These are phyloP conservation scores for Botryobasidium botryosum DNA, from an alignment of 768 basidiomycete genomes.

Conservation along the genomic window DNA sequence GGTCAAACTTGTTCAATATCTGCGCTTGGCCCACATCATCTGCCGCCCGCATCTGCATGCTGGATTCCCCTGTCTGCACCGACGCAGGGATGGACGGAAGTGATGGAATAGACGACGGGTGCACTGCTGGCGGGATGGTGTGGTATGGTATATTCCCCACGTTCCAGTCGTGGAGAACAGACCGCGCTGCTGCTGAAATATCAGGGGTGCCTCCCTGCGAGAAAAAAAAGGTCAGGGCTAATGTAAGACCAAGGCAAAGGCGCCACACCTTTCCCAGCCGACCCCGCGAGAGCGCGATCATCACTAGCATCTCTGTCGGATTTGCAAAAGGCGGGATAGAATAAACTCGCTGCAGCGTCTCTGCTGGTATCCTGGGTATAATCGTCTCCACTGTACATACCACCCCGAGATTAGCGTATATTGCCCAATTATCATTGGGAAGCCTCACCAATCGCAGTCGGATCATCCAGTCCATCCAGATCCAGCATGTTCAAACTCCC, in stretches of 20 bases:
- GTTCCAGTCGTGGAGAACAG: constrained; percentile 85
- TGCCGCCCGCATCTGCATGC: constrained; percentile 50
- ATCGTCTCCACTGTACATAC: constrained; percentile 68
- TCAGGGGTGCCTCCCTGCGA: constrained; percentile 80
- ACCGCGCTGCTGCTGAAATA: constrained; percentile 61
- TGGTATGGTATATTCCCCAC: constrained; percentile 88
- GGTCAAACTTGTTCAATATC: constrained; percentile 50
- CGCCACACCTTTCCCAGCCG: constrained; percentile 56
- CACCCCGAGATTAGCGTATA: background rate
- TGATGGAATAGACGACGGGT: constrained; percentile 57
- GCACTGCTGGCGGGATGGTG: constrained; percentile 58
- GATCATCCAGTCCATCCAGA: constrained; percentile 82
- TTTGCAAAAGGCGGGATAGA: constrained; percentile 57
- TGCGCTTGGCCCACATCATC: constrained; percentile 70
- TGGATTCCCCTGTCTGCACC: no score
- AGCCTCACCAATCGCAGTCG: constrained; percentile 67
- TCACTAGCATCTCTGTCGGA: constrained; percentile 73
- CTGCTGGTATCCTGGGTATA: constrained; percentile 45
- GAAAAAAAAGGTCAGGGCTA: background rate
- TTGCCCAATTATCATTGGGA: background rate
- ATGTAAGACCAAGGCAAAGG: background rate
- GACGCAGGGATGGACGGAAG: constrained; percentile 4
- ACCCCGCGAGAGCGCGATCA: constrained; percentile 70
- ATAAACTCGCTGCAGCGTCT: constrained; percentile 71
- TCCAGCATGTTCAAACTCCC: constrained; percentile 69